phyloP scores from a whole-genome alignment of 129 eudicot genomes.

The Tanacetum coccineum region DNA sequence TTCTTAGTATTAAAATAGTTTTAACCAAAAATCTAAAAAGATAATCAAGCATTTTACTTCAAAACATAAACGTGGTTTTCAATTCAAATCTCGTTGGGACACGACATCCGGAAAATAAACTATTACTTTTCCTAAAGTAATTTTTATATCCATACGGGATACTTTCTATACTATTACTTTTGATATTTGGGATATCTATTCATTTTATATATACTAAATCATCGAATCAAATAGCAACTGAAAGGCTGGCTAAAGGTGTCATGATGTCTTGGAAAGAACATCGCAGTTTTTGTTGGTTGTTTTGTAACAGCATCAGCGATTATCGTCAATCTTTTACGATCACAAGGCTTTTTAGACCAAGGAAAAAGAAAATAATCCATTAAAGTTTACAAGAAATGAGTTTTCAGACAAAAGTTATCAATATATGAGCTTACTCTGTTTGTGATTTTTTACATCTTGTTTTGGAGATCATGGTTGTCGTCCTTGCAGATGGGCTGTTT shows the following conservation, averaged over 20 bases:
- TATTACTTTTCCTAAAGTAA: too few species aligned
- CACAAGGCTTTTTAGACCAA: slow-evolving; percentile 76
- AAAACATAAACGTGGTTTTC: too few species aligned
- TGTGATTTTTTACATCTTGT: slow-evolving; percentile 91
- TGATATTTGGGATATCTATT: too few species aligned
- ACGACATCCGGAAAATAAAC: too few species aligned
- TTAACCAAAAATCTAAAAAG: too few species aligned
- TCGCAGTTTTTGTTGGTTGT: slow-evolving; percentile 79
- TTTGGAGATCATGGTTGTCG: slow-evolving; percentile 95
- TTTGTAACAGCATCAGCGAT: slow-evolving; percentile 96
- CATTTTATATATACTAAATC: too few species aligned
- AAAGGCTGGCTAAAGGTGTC: slow-evolving; percentile 94
- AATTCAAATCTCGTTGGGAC: too few species aligned
- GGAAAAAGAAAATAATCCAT: slow-evolving; percentile 84
- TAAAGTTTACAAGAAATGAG: slow-evolving; percentile 77
- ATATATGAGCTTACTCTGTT: slow-evolving; percentile 66
- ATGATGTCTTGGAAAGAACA: slow-evolving; percentile 88
- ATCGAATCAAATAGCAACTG: slow-evolving; percentile 79
- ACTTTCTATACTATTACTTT: too few species aligned
- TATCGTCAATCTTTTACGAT: slow-evolving; percentile 95
- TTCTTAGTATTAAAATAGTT: too few species aligned
- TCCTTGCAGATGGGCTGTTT: slow-evolving; percentile 97
- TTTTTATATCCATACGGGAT: too few species aligned
- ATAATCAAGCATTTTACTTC: too few species aligned
- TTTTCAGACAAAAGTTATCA: slow-evolving; percentile 76